Evolutionary conservation across 768 basidiomycete genomes (phyloP).

Genomic region (Lentinula guzmanii): DNA sequence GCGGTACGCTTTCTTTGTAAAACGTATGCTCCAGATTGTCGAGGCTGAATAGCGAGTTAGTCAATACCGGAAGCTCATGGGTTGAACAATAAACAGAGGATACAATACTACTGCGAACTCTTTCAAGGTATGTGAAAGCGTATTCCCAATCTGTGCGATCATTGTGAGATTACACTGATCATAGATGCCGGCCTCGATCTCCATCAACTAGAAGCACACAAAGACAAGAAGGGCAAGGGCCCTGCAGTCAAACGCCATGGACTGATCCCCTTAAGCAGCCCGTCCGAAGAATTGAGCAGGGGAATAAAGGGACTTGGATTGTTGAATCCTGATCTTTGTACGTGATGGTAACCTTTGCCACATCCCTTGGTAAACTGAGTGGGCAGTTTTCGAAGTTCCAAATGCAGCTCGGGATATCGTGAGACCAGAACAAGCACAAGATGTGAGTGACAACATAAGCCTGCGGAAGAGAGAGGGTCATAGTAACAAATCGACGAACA

Average conservation of each 20-base stretch:
- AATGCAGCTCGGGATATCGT: background rate
- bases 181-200: background rate
- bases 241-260: no score
- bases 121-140: background rate
- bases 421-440: background rate
- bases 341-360: background rate
- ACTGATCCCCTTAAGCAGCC: background rate
- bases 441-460: background rate
- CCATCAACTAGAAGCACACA: background rate
- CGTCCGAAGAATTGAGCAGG: background rate
- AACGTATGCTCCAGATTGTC: background rate
- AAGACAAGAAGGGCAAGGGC: background rate
- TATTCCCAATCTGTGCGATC: background rate
- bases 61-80: background rate
- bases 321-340: background rate
- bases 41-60: background rate
- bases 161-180: background rate
- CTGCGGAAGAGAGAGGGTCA: background rate
- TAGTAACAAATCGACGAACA: background rate
- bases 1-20: background rate
- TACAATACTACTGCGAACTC: background rate
- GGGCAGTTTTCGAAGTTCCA: background rate
- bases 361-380: background rate
- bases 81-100: background rate
- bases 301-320: background rate